phyloP scores from a whole-genome alignment of 805 yeast species.

The Candida takata region DNA sequence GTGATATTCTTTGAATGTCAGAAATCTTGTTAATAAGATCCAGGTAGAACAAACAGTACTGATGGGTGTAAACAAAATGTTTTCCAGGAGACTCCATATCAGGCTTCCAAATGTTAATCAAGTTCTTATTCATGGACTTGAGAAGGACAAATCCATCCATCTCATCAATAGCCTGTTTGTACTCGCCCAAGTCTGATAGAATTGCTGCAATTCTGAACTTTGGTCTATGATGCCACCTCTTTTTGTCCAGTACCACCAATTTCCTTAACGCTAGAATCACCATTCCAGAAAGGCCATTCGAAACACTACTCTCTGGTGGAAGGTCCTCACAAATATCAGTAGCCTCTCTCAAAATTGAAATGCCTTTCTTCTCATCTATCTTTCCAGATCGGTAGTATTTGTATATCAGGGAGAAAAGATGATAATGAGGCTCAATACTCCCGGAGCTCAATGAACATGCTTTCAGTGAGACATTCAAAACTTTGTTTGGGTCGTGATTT shows the following conservation, averaged over 20 bases:
- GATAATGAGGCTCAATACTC: constrained; percentile 72
- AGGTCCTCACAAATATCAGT: constrained; percentile 18
- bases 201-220: constrained; percentile 64
- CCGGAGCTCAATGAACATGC: constrained; percentile 37
- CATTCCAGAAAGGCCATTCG: constrained; percentile 25
- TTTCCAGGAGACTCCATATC: constrained; percentile 89
- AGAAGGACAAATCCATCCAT: constrained; percentile 58
- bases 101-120: constrained; percentile 90
- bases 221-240: constrained; percentile 90
- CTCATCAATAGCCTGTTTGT: constrained; percentile 51
- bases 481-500: constrained; percentile 24
- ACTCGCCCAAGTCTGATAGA: constrained; percentile 42
- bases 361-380: constrained; percentile 32
- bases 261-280: constrained; percentile 42
- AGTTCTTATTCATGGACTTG: constrained; percentile 59
- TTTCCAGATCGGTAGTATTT: constrained; percentile 41
- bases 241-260: constrained; percentile 57
- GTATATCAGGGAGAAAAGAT: constrained; percentile 47
- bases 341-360: constrained; percentile 30
- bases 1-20: constrained; percentile 53
- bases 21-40: constrained; percentile 43
- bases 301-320: constrained; percentile 14
- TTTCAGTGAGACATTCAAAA: constrained; percentile 35
- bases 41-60: constrained; percentile 60
- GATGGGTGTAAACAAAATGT: constrained; percentile 71